Evolutionary conservation across 352 stramenopile genomes (phyloP), one percentile per base, ranked within the genome.

Genomic region (Globisporangium paddicum): DNA sequence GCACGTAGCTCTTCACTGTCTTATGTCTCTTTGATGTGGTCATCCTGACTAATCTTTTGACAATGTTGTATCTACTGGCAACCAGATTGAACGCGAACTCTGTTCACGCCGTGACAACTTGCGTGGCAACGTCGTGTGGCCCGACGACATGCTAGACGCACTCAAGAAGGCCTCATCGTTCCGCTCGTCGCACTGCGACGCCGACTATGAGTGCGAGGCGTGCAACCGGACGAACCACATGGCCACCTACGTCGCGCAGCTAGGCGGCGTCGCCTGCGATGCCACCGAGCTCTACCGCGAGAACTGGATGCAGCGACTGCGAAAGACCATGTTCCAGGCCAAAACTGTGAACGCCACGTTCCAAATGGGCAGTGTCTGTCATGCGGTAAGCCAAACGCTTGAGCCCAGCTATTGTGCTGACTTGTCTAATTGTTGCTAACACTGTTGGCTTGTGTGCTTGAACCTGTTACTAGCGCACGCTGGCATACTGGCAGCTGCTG

Each of bases 21-120:
- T 13, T n/a, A 11, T 48, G 32, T 25, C 53, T 49, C 38, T 21
- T 37, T 51, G 47, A 19, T 18, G 7, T 42, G 38, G 30, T 23
- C 46, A 41, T 7, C 47, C 38, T 16, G 8, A 25, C n/a, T n/a
- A n/a, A n/a, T n/a, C n/a, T n/a, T n/a, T n/a, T n/a, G n/a, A n/a
- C n/a, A n/a, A n/a, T 42, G 37, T 25, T 35, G 18, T 53, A n/a
- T n/a, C n/a, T n/a, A n/a, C n/a, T n/a, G n/a, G n/a, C n/a, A n/a
- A n/a, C n/a, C n/a, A 93, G 82, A 82, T 95, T 63, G 86, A 95
- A 47, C 78, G 83, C 4, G 63, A 69, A 23, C 65, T 95, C 18
- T 90, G 83, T 23, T 87, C 79, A 0, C 84, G 86, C 5, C 80
- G 84, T 6, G 83, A 95, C 45, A 77, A 56, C 11, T 60, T 93